Evolutionary conservation across 257 asterid genomes (phyloP).

Genomic region (Sherardia arvensis): DNA sequence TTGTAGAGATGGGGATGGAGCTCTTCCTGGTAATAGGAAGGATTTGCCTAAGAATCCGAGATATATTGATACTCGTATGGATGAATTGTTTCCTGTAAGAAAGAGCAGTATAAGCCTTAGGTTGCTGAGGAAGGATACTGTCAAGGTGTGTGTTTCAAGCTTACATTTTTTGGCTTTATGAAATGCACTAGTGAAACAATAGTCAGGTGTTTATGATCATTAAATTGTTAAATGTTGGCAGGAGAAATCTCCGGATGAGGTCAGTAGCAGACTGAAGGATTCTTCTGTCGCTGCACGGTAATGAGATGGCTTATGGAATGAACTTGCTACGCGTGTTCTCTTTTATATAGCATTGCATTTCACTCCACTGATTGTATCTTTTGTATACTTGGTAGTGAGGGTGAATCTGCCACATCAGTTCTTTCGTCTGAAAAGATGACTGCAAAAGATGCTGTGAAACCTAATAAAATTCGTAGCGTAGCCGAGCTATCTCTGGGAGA

Average conservation of each 20-base stretch:
- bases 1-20: conserved; percentile 42
- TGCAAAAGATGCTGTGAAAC: conserved; percentile 29
- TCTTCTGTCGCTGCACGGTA: conserved; percentile 41
- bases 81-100: conserved; percentile 52
- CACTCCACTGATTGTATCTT: conserved; percentile 12
- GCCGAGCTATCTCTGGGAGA: conserved; percentile 49
- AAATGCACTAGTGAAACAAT: background rate
- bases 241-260: conserved; percentile 33
- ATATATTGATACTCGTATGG: conserved; percentile 45
- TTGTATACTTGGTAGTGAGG: conserved; percentile 29
- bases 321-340: conserved; percentile 2
- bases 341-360: conserved; percentile 3
- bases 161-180: background rate
- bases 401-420: conserved; percentile 27
- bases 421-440: conserved; percentile 26
- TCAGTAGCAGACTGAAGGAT: conserved; percentile 19
- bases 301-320: conserved; percentile 8
- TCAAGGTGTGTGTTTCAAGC: conserved; percentile 34
- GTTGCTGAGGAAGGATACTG: conserved; percentile 43
- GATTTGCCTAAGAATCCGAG: conserved; percentile 46
- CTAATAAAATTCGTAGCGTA: conserved; percentile 45
- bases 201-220: conserved; percentile 2
- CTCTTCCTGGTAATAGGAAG: conserved; percentile 34
- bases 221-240: conserved; percentile 19
- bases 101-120: conserved; percentile 46